A percentile compares a stretch with the other conserved stretches of the same genome.
Conservation (phyloP, 1,284 basidiomycete genomes). For the Porodaedalea pini region DNA sequence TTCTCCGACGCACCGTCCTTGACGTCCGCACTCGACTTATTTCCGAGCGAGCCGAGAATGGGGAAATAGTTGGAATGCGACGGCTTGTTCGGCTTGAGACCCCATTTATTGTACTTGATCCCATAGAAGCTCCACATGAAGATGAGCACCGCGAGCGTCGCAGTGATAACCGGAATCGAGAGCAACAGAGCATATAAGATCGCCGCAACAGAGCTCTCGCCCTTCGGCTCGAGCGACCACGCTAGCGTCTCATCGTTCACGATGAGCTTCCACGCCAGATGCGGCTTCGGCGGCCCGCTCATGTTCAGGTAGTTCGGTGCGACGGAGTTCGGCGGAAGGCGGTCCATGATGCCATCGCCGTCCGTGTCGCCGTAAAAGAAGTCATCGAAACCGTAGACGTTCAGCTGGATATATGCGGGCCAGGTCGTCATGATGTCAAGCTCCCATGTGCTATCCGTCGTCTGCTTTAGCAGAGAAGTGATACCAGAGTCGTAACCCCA, state of each 20-base stretch:
- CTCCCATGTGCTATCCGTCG: constrained; percentile 65
- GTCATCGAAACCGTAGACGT: constrained; percentile 84
- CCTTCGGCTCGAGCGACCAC: constrained; percentile 79
- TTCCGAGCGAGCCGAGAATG: constrained; percentile 61
- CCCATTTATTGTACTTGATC: constrained; percentile 90
- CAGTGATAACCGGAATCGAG: constrained; percentile 81
- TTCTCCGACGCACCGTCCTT: constrained; percentile 63
- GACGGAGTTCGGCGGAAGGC: constrained; percentile 81
- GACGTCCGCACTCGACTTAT: constrained; percentile 62
- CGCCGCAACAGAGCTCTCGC: constrained; percentile 73
- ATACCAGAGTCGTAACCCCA: constrained; percentile 90
- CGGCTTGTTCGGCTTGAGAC: constrained; percentile 65
- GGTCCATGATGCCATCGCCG: constrained; percentile 82
- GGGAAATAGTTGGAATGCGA: constrained; percentile 71
- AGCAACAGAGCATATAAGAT: constrained; percentile 82
- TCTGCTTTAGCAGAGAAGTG: constrained; percentile 59
- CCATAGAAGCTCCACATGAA: constrained; percentile 97
- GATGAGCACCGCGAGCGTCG: constrained; percentile 71
- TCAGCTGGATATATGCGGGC: constrained; percentile 85
- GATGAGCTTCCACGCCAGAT: constrained; percentile 80
- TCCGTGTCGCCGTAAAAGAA: constrained; percentile 90
- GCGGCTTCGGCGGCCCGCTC: constrained; percentile 75
- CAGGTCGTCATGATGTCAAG: constrained; percentile 82
- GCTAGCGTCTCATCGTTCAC: constrained; percentile 74
- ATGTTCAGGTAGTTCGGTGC: constrained; percentile 88